Conservation (phyloP, 768 basidiomycete genomes). For the Epithele typhae region DNA sequence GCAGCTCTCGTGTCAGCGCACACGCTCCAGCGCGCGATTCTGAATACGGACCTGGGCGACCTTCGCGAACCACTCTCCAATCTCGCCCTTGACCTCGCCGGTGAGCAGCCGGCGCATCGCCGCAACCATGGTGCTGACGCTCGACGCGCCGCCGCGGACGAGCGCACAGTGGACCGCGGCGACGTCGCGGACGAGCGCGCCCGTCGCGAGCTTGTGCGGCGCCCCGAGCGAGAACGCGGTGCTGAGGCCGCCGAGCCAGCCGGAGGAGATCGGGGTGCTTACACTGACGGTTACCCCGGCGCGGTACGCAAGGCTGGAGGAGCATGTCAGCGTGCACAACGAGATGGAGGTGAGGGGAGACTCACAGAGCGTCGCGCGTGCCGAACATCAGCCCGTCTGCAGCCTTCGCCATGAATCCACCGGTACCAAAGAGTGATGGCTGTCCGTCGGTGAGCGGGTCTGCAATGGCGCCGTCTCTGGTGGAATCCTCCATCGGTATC, state of each 20-base stretch:
- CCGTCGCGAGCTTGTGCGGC: slow-evolving; percentile 34
- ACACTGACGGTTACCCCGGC: slow-evolving; percentile 43
- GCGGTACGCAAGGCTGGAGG: slow-evolving; percentile 39
- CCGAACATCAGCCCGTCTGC: slow-evolving; percentile 58
- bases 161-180: slow-evolving; percentile 38
- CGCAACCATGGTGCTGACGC: slow-evolving; percentile 79
- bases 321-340: neutral
- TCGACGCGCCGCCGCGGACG: slow-evolving; percentile 37
- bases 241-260: slow-evolving; percentile 37
- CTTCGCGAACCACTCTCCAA: slow-evolving; percentile 28
- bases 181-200: slow-evolving; percentile 39
- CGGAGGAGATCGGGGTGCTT: slow-evolving; percentile 28
- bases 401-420: slow-evolving; percentile 48
- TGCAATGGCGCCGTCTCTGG: slow-evolving; percentile 56
- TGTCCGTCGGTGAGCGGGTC: slow-evolving; percentile 39
- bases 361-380: slow-evolving; percentile 29
- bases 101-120: slow-evolving; percentile 62
- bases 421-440: slow-evolving; percentile 39
- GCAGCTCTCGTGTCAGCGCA: neutral
- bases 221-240: slow-evolving; percentile 39
- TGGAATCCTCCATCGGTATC: slow-evolving; percentile 53
- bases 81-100: slow-evolving; percentile 24
- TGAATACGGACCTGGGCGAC: slow-evolving; percentile 24
- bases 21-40: too few relatives aligned
- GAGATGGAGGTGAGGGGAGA: neutral